phyloP scores from a whole-genome alignment of 1,139 yeast species.

The Saccharomyces hybrid region DNA sequence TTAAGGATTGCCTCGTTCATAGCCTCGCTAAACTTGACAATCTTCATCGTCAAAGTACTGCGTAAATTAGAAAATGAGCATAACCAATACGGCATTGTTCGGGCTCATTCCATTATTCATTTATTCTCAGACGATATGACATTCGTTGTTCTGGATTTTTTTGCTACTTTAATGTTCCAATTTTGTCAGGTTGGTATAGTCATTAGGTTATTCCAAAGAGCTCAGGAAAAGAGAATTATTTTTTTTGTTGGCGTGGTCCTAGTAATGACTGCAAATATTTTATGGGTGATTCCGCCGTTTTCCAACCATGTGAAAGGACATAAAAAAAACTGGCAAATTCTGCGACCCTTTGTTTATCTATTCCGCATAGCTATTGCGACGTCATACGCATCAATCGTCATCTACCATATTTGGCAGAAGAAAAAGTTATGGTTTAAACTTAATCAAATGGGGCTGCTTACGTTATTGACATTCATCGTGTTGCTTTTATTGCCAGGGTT shows the following conservation, averaged over 20 bases:
- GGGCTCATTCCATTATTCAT: conserved; percentile 45
- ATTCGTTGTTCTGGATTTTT: conserved; percentile 54
- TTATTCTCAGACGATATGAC: conserved; percentile 42
- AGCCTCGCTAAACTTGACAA: conserved; percentile 47
- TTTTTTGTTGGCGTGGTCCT: conserved; percentile 54
- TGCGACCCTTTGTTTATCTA: conserved; percentile 74
- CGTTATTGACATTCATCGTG: conserved; percentile 51
- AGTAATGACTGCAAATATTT: conserved; percentile 51
- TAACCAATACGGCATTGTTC: conserved; percentile 43
- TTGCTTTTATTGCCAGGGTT: conserved; percentile 63
- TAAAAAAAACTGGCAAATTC: conserved; percentile 32
- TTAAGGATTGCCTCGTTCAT: conserved; percentile 40
- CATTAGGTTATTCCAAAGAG: conserved; percentile 64
- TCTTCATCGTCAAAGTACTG: conserved; percentile 45
- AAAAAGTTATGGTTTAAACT: conserved; percentile 48
- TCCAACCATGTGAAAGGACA: conserved; percentile 21
- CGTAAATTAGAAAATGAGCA: conserved; percentile 44
- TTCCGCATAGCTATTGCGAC: conserved; percentile 69
- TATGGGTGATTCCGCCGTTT: conserved; percentile 56
- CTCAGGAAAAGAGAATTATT: conserved; percentile 59
- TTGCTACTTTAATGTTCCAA: conserved; percentile 55
- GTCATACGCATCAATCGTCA: conserved; percentile 60
- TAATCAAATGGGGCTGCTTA: conserved; percentile 42
- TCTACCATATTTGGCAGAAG: conserved; percentile 45
- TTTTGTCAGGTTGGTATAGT: conserved; percentile 71